phyloP scores from a whole-genome alignment of 2,329 filamentous ascomycete genomes.

The Fusarium equiseti region DNA sequence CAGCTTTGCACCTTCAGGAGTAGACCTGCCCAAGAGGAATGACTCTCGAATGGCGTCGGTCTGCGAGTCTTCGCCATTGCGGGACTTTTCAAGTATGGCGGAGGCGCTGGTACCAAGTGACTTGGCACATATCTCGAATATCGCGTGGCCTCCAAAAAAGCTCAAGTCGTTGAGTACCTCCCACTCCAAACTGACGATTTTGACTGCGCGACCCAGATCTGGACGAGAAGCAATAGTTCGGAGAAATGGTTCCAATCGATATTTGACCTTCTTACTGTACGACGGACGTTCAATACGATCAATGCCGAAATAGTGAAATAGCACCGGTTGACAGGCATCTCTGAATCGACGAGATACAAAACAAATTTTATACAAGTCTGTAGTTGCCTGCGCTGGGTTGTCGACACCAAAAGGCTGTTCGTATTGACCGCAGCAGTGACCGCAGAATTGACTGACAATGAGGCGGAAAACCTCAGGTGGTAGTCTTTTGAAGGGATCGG shows the following conservation, averaged over 20 bases:
- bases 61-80: fast-evolving
- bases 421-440: not conserved
- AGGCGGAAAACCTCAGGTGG: not conserved
- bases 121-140: not conserved
- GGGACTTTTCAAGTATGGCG: not conserved
- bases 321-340: not conserved
- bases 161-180: not conserved
- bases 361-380: not conserved
- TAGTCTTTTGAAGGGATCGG: not conserved
- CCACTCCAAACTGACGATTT: not conserved
- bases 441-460: not conserved
- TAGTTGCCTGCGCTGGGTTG: not conserved
- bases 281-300: no score
- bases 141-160: not conserved
- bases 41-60: not conserved
- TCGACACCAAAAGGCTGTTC: not conserved
- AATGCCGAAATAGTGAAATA: not conserved
- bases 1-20: fast-evolving
- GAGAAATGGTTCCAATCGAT: constrained; percentile 15
- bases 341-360: not conserved
- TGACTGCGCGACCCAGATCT: constrained; percentile 10
- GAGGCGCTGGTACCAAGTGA: not conserved
- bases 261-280: no score
- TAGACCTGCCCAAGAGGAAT: not conserved
- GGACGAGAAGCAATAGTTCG: constrained; percentile 6